phyloP scores from a whole-genome alignment of 2,329 filamentous ascomycete genomes.

The Dothideomycetes sp. region DNA sequence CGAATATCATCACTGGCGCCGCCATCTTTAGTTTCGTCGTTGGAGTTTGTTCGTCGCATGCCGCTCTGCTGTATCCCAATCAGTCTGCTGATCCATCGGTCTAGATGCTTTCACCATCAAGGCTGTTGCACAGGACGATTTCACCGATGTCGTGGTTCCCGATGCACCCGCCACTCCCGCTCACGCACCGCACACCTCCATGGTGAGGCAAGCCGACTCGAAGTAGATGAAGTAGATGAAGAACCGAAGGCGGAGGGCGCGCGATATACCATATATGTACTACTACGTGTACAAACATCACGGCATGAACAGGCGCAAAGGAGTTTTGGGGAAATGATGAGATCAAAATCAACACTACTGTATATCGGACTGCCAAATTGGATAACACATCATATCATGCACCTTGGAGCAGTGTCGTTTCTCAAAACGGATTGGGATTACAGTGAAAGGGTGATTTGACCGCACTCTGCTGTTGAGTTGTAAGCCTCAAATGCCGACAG shows the following conservation, averaged over 20 bases:
- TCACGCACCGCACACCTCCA: conserved; percentile 23
- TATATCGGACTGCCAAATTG: no score
- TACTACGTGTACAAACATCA: conserved; percentile 7
- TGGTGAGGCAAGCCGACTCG: conserved; percentile 2
- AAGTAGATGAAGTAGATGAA: not conserved
- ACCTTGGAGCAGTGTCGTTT: no score
- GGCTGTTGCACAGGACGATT: conserved; percentile 91
- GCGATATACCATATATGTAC: not conserved
- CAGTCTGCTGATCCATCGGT: conserved; percentile 7
- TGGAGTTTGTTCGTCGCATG: conserved; percentile 65
- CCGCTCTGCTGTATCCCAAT: not conserved
- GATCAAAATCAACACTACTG: no score
- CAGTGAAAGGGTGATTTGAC: no score
- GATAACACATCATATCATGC: no score
- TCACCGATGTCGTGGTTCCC: conserved; percentile 88
- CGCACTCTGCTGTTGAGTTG: no score
- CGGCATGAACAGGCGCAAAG: conserved; percentile 8
- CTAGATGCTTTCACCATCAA: conserved; percentile 63
- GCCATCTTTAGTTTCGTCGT: conserved; percentile 66
- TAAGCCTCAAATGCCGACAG: no score
- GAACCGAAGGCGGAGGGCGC: not conserved
- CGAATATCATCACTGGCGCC: conserved; percentile 76
- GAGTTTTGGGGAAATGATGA: conserved; percentile 11
- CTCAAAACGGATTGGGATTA: no score
- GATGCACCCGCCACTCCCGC: conserved; percentile 53